phyloP scores from a whole-genome alignment of 2,329 filamentous ascomycete species.

The Colletotrichum sp. region DNA sequence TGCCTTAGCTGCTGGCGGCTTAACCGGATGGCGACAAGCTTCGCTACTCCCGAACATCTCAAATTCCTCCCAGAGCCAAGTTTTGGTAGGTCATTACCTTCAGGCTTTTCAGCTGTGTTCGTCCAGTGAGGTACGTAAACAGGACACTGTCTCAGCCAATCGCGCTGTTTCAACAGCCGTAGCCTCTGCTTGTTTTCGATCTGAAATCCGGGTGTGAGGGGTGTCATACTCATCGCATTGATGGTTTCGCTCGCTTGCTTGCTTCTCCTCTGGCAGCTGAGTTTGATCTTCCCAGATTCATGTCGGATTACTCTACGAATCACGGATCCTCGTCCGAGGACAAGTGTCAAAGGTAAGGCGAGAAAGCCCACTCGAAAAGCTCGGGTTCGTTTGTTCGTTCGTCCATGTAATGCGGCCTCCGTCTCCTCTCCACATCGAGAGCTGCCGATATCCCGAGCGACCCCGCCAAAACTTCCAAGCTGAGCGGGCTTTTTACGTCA shows the following conservation, averaged over 20 bases:
- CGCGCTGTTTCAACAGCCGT: background rate
- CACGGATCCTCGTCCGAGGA: background rate
- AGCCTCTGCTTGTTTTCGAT: background rate
- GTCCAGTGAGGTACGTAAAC: slow-evolving; percentile 1
- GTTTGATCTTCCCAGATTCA: background rate
- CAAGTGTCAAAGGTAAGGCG: background rate
- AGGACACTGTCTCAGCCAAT: background rate
- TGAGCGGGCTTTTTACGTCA: background rate
- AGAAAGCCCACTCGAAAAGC: background rate
- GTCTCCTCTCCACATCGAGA: background rate
- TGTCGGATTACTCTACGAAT: background rate
- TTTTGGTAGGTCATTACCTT: background rate
- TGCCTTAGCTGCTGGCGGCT: background rate
- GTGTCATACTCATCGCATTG: background rate
- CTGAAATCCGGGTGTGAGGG: background rate
- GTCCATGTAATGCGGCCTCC: background rate
- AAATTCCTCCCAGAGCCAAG: background rate
- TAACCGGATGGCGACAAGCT: background rate
- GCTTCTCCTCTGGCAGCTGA: background rate
- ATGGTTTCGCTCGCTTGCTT: background rate
- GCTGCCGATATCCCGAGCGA: slow-evolving; percentile 10
- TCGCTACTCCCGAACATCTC: background rate
- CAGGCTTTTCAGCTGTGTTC: background rate
- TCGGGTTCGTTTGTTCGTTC: background rate
- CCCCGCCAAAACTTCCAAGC: background rate